Evolutionary conservation across 2,329 filamentous ascomycete genomes (phyloP), one percentile per base, ranked within the genome.

Genomic region (Acephala macrosclerotiorum): DNA sequence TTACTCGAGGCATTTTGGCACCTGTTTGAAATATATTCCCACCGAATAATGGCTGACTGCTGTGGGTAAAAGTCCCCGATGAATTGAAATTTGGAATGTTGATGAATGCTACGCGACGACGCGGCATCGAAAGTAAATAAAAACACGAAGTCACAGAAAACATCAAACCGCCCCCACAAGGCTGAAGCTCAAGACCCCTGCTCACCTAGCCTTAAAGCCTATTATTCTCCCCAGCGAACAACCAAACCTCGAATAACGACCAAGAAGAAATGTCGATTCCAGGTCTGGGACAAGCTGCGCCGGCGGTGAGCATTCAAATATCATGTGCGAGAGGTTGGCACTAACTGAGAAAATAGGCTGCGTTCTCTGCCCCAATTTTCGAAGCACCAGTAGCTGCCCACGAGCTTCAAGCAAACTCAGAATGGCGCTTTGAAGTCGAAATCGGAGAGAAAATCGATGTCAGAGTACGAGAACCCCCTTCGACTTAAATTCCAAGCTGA

Each of bases 381-480:
- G 73, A 77, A 68, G 78, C 80, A 56, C 77, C 78, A 47, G 77
- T 79, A 33, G 77, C 77, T 40, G 77, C 83, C 59, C 81, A 86
- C 66, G 81, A 80, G 69, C 85, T 95, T 68, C 81, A 84, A 59
- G 84, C 87, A 63, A 87, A 86, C 70, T 89, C 87, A 74, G 92
- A 95, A 84, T 95, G 91, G 89, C 87, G 92, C 59, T 95, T 95
- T 79, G 85, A 92, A 75, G 89, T 93, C 53, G 84, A 89, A 12
- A 81, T 83, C 69, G 83, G 82, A 16, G 80, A 79, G 58, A 81
- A 79, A 16, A 78, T 87, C 45, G 80, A 84, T 70, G 81, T 87
- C 53, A 87, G 84, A 77, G 85, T 86, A 75, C 59, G 76, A 65
- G 61, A 49, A 20, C 59, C 20, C 29, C 33, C 49, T 8, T 33